Percentiles rank a stretch among this genome's conserved stretches.
Evolutionary conservation across 2,329 filamentous ascomycete genomes (phyloP).

Genomic region (Aspergillus alliaceus): DNA sequence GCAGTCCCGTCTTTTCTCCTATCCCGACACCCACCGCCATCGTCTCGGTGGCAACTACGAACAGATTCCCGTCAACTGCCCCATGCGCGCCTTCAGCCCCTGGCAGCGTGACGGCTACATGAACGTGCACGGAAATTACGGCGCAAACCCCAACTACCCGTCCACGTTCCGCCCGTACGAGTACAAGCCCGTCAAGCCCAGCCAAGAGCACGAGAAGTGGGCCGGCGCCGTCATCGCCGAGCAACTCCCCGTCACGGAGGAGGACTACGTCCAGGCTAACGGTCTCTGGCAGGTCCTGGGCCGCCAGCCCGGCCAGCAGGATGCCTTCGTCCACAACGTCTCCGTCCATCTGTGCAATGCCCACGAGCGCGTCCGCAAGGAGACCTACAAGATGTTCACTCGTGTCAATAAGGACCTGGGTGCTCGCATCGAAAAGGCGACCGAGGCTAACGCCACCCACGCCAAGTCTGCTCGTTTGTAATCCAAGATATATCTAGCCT

Average conservation of each 20-base stretch:
- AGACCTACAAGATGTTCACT: conserved; percentile 62
- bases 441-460: conserved; percentile 44
- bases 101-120: conserved; percentile 73
- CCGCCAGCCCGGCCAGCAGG: conserved; percentile 56
- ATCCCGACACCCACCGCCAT: conserved; percentile 67
- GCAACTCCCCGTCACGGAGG: conserved; percentile 43
- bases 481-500: background rate
- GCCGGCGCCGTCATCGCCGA: conserved; percentile 39
- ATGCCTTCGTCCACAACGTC: conserved; percentile 62
- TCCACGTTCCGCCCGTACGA: conserved; percentile 39
- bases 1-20: conserved; percentile 69
- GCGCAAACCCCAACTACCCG: conserved; percentile 57
- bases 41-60: conserved; percentile 65
- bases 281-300: conserved; percentile 46
- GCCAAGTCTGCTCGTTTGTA: conserved; percentile 29
- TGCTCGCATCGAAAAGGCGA: conserved; percentile 52
- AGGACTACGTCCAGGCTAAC: conserved; percentile 47
- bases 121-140: conserved; percentile 66
- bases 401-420: conserved; percentile 58
- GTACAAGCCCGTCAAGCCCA: conserved; percentile 41
- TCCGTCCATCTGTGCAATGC: conserved; percentile 57
- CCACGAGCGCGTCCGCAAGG: conserved; percentile 54
- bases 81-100: conserved; percentile 56
- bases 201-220: conserved; percentile 48
- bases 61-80: conserved; percentile 63